A percentile compares a stretch with the other conserved stretches of the same genome.
phyloP scores from a whole-genome alignment of 2,329 filamentous ascomycete species.

The Diaporthe citrichinensis region DNA sequence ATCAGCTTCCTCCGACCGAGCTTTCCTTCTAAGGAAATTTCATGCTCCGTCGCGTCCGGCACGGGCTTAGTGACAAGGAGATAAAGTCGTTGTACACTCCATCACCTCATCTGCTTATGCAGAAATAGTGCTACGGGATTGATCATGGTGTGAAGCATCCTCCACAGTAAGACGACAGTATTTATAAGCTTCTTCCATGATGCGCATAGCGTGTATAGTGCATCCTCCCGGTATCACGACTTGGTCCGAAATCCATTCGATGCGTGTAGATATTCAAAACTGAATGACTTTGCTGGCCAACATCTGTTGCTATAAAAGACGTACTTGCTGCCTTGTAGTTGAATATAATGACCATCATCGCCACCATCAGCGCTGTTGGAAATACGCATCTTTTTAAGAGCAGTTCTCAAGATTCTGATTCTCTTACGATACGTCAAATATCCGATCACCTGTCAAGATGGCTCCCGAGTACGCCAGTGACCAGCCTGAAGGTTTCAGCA shows the following conservation, averaged over 20 bases:
- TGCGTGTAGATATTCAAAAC: neutral
- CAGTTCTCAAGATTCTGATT: neutral
- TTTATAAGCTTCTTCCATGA: neutral
- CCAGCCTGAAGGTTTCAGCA: constrained; percentile 38
- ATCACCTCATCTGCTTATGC: neutral
- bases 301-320: neutral
- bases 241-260: neutral
- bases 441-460: neutral
- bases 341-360: neutral
- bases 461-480: constrained; percentile 36
- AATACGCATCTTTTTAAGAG: neutral
- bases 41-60: neutral
- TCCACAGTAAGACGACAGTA: neutral
- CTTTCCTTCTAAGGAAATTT: neutral
- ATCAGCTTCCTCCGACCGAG: neutral
- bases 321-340: neutral
- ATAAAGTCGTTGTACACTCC: neutral
- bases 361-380: neutral
- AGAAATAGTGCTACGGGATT: neutral
- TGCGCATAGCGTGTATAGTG: neutral
- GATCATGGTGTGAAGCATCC: neutral
- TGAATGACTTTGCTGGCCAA: neutral
- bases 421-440: neutral
- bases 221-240: neutral
- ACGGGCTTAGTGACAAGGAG: neutral